These are phyloP conservation scores for Cutaneotrichosporon dermatis DNA, from an alignment of 1,284 basidiomycete species.

Conservation along the genomic window DNA sequence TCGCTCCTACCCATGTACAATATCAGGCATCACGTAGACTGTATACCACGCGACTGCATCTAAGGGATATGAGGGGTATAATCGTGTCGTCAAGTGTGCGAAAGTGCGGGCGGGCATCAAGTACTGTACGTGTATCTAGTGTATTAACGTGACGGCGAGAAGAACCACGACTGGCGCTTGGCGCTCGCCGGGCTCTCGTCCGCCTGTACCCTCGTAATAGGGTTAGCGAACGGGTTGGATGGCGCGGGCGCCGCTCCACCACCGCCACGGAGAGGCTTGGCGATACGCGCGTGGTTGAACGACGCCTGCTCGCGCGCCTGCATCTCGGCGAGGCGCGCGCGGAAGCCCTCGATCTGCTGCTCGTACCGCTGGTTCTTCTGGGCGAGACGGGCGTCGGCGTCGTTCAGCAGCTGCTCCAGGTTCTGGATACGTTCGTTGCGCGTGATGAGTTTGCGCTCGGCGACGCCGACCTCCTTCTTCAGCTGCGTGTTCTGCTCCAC, in stretches of 20 bases:
- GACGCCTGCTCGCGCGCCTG: conserved; percentile 64
- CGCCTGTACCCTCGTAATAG: conserved; percentile 45
- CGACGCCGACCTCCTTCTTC: conserved; percentile 96
- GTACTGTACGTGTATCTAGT: too few species aligned
- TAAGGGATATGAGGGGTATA: too few species aligned
- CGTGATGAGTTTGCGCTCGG: conserved; percentile 91
- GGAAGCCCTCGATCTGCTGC: conserved; percentile 81
- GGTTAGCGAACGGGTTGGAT: conserved; percentile 9
- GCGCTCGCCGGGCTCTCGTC: conserved; percentile 30
- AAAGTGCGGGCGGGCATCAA: too few species aligned
- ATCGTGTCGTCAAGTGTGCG: too few species aligned
- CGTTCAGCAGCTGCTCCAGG: conserved; percentile 83
- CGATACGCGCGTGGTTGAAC: conserved; percentile 64
- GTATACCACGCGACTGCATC: too few species aligned
- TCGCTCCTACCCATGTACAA: too few species aligned
- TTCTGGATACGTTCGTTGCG: conserved; percentile 97
- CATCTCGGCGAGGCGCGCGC: conserved; percentile 87
- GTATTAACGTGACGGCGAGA: conserved; percentile 24
- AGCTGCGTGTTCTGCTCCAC: conserved; percentile 97
- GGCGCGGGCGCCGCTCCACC: conserved; percentile 54
- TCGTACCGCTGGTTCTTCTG: conserved; percentile 95
- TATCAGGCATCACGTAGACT: too few species aligned
- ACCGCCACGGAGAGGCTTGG: conserved; percentile 90
- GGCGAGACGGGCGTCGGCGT: conserved; percentile 85
- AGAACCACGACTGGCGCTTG: conserved; percentile 19